A percentile compares a stretch with the other conserved stretches of the same genome.
Conservation (phyloP, 129 eudicot genomes). For the Solidago caesia region DNA sequence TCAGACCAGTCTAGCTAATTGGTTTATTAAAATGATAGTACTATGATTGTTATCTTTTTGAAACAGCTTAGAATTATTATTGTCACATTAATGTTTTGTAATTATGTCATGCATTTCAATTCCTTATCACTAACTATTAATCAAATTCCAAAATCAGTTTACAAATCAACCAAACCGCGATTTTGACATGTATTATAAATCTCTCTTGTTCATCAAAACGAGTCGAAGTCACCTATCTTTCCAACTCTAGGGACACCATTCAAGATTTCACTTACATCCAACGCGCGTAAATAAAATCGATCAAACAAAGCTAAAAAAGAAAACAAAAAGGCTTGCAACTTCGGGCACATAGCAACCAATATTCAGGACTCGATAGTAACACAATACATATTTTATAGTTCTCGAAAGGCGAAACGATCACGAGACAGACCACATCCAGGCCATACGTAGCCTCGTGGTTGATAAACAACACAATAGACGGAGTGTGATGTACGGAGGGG, state of each 20-base stretch:
- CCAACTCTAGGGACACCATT: neutral
- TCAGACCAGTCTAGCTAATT: too few relatives aligned
- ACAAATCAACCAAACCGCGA: neutral
- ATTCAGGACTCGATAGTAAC: neutral
- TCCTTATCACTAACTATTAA: too few relatives aligned
- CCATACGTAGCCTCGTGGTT: conserved; percentile 42
- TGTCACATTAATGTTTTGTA: too few relatives aligned
- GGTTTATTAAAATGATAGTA: too few relatives aligned
- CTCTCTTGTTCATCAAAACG: neutral
- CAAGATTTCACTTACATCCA: neutral
- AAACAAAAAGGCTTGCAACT: neutral
- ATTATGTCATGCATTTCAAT: too few relatives aligned
- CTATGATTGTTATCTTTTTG: too few relatives aligned
- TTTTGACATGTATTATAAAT: neutral
- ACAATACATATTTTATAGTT: conserved; percentile 12
- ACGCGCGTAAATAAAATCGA: neutral
- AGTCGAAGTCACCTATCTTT: neutral
- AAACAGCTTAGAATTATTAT: too few relatives aligned
- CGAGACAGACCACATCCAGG: conserved; percentile 45
- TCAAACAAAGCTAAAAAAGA: neutral
- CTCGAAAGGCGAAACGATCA: conserved; percentile 6
- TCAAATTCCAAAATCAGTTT: neutral
- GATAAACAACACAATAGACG: conserved; percentile 32
- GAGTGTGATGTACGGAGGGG: conserved; percentile 40
- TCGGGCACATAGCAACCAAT: neutral